Percentiles rank a stretch among this genome's conserved stretches.
These are phyloP conservation scores for Lasiodiplodia theobromae DNA, from an alignment of 2,329 filamentous ascomycete species.

Conservation along the genomic window DNA sequence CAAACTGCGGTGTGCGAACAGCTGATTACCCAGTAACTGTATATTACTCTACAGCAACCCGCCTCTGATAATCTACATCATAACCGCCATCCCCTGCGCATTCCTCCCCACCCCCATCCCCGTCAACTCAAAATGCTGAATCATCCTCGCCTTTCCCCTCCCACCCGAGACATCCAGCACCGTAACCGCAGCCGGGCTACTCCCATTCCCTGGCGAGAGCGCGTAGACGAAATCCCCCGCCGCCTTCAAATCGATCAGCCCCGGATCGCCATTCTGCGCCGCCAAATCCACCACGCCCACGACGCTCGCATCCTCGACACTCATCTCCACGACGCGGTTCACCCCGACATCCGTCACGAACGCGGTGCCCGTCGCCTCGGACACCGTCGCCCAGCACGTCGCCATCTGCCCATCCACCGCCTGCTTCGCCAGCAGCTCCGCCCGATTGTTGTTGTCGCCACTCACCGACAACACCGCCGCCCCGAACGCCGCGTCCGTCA, in stretches of 20 bases:
- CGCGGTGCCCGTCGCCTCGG: slow-evolving; percentile 55
- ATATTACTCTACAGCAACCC: too few species aligned
- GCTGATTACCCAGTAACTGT: too few species aligned
- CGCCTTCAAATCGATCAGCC: slow-evolving; percentile 63
- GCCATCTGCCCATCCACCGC: slow-evolving; percentile 59
- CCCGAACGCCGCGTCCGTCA: slow-evolving; percentile 67
- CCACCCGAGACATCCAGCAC: slow-evolving; percentile 48
- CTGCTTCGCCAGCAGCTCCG: slow-evolving; percentile 46
- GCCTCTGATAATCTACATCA: slow-evolving; percentile 40
- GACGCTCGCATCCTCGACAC: slow-evolving; percentile 56
- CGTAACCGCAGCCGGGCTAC: slow-evolving; percentile 43
- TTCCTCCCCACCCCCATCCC: slow-evolving; percentile 39
- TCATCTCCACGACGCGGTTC: slow-evolving; percentile 66
- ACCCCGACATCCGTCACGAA: slow-evolving; percentile 65
- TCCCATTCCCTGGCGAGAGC: slow-evolving; percentile 61
- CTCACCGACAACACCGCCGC: slow-evolving; percentile 53
- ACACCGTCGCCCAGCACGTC: slow-evolving; percentile 66
- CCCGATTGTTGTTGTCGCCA: slow-evolving; percentile 41
- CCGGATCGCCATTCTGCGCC: slow-evolving; percentile 56
- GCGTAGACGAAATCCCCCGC: slow-evolving; percentile 65
- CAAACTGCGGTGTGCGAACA: too few species aligned
- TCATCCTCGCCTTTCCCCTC: slow-evolving; percentile 39
- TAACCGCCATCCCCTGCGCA: slow-evolving; percentile 47
- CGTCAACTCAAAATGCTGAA: slow-evolving; percentile 48
- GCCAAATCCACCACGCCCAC: slow-evolving; percentile 50